Evolutionary conservation across 495 filamentous ascomycete genomes (phyloP), one percentile per base, ranked within the genome.

Genomic region (Talaromyces wortmannii): DNA sequence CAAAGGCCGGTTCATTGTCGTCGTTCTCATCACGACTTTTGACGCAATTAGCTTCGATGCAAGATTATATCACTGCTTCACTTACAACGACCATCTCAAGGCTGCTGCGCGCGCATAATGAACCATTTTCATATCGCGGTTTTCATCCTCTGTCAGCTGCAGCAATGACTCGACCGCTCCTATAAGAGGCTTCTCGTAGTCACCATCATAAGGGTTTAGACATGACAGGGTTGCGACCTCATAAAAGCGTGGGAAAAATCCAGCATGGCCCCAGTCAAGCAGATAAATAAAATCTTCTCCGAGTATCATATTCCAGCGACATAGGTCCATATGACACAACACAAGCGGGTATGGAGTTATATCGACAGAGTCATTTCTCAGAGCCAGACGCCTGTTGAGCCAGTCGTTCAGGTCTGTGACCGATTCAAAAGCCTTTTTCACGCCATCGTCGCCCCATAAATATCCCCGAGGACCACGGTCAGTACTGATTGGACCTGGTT

Each of bases 241-340:
- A 13, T 40, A 55, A 12, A 55, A 49, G 12, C 46, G 53, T 10
- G 46, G 45, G 30, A 49, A 55, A 40, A 55, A 49, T 15, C 53
- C 53, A 13, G 53, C 45, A 44, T 48, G 45, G 53, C 53, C 53
- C 53, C 53, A 55, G 46, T 55, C 53, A 30, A 55, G 45, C 7
- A 55, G 45, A 49, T 44, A 50, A 6, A 55, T 42, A 0, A 31
- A 29, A 12, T 55, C 53, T 40, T 33, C 31, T 31, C 33, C 31
- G 17, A 49, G 53, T 2, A 48, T 44, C 31, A 55, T 50, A 23
- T 55, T 55, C 31, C 53, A 29, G 3, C 53, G 45, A 48, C 53
- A 49, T 17, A 55, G 46, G 10, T 55, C 53, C 43, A 55, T 47
- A 29, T 55, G 53, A 16, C 53, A 55, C 16, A 55, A 45, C 2